Percentiles rank a stretch among this genome's conserved stretches.
Conservation (phyloP, 306 rosid species). For the Medicago arabica region DNA sequence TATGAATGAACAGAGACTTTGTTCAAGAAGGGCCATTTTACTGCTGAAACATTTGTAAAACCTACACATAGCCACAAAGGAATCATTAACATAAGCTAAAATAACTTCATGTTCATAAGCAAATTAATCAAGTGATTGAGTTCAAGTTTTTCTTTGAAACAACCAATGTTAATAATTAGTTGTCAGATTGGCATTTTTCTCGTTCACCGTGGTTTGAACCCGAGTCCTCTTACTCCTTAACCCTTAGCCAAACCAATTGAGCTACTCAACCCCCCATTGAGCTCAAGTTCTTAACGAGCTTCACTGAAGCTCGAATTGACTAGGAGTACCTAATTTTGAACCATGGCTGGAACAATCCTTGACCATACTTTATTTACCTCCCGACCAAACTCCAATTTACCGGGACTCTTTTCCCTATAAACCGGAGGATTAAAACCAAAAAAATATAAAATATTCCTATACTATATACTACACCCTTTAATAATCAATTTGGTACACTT, state of each 20-base stretch:
- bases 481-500: background rate
- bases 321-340: background rate
- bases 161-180: no score
- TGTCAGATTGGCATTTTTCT: no score
- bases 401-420: background rate
- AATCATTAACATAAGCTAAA: conserved; percentile 31
- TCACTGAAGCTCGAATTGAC: background rate
- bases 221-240: no score
- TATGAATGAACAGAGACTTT: conserved; percentile 63
- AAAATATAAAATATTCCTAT: no score
- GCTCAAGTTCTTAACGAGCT: background rate
- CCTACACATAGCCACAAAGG: conserved; percentile 48
- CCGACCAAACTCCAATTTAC: background rate
- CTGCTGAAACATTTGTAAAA: conserved; percentile 43
- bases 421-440: background rate
- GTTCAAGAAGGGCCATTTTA: conserved; percentile 66
- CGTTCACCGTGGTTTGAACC: no score
- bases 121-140: background rate
- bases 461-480: conserved; percentile 6
- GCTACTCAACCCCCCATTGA: no score
- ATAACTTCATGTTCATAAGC: background rate
- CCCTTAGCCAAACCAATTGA: no score
- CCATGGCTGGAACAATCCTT: background rate
- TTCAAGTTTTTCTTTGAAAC: background rate
- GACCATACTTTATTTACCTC: background rate